Evolutionary conservation across 768 basidiomycete species (phyloP).

Genomic region (Cubamyces sp.): DNA sequence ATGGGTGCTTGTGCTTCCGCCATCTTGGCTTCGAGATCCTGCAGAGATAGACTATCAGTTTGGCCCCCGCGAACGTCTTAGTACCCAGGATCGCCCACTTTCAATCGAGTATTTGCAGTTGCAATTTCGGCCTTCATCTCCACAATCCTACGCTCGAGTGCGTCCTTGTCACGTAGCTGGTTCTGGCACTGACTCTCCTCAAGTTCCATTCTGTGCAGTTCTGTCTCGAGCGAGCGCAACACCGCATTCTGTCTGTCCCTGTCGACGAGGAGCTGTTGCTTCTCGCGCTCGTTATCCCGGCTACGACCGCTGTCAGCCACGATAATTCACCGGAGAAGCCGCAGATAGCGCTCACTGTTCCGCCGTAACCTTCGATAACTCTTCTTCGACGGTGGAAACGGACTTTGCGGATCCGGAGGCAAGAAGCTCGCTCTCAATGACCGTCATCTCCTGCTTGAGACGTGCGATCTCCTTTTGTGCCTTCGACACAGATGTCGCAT

Average conservation of each 20-base stretch:
- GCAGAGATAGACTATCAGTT: constrained; percentile 1
- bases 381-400: constrained; percentile 80
- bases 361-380: constrained; percentile 64
- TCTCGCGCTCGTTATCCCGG: constrained; percentile 68
- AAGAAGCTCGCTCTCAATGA: constrained; percentile 70
- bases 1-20: constrained; percentile 67
- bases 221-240: constrained; percentile 59
- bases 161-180: constrained; percentile 61
- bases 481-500: constrained; percentile 60
- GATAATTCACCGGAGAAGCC: neutral
- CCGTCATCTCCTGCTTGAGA: constrained; percentile 61
- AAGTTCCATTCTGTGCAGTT: constrained; percentile 65
- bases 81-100: constrained; percentile 43
- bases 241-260: constrained; percentile 61
- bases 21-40: constrained; percentile 71
- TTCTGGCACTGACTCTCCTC: constrained; percentile 59
- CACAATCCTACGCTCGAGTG: constrained; percentile 58
- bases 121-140: constrained; percentile 61
- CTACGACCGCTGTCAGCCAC: constrained; percentile 40
- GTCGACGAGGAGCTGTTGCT: constrained; percentile 57
- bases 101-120: constrained; percentile 48
- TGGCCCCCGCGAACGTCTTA: neutral
- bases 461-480: constrained; percentile 61
- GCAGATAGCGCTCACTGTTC: constrained; percentile 59
- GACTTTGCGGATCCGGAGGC: constrained; percentile 80